Percentiles rank a stretch among this genome's conserved stretches.
phyloP scores from a whole-genome alignment of 441 rosid genomes.

The Bruguiera hainesii region DNA sequence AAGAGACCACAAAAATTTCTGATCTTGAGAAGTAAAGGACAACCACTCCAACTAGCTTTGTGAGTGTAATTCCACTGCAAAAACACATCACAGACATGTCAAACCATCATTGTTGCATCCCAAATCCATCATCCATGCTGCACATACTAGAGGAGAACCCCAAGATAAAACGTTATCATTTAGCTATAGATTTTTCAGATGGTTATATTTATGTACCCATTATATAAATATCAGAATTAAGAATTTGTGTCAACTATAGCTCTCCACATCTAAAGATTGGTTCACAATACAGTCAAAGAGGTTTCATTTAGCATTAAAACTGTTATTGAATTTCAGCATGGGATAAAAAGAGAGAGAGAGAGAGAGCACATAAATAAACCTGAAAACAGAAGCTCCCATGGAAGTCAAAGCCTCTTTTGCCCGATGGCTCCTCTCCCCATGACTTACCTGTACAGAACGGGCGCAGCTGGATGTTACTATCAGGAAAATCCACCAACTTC shows the following conservation, averaged over 20 bases:
- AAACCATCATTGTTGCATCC: not conserved
- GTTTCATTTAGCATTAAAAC: not conserved
- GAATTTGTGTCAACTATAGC: not conserved
- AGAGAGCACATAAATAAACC: conserved; percentile 29
- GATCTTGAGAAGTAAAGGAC: conserved; percentile 87
- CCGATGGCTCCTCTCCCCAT: conserved; percentile 65
- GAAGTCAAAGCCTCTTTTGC: conserved; percentile 72
- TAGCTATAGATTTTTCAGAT: not conserved
- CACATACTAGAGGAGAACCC: no score
- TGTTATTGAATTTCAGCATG: not conserved
- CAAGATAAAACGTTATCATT: no score
- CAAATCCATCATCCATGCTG: not conserved
- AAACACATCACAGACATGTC: not conserved
- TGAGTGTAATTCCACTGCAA: conserved; percentile 85
- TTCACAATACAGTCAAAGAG: not conserved
- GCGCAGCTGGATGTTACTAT: conserved; percentile 1
- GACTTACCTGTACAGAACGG: conserved; percentile 47
- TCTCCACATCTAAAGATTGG: not conserved
- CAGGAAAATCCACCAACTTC: not conserved
- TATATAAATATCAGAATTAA: not conserved
- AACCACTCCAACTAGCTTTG: conserved; percentile 89
- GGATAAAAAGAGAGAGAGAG: not conserved
- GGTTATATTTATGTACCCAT: not conserved
- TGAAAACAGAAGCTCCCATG: conserved; percentile 97
- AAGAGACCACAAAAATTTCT: conserved; percentile 78